phyloP scores from a whole-genome alignment of 768 basidiomycete genomes.

The Lentinus tigrinus region DNA sequence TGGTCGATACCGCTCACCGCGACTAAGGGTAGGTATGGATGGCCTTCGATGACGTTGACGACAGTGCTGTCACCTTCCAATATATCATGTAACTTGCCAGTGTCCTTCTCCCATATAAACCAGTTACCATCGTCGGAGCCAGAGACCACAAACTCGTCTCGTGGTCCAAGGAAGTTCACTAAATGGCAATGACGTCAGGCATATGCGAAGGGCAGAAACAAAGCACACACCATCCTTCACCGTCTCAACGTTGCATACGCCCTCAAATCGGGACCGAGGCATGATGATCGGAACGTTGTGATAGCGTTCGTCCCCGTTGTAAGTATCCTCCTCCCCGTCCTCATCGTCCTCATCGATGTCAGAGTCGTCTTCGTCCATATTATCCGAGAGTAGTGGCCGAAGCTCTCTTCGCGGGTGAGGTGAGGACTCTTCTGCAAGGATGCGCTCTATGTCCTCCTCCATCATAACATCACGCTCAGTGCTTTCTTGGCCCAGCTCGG shows the following conservation, averaged over 20 bases:
- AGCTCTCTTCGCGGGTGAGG: not conserved
- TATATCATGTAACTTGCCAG: conserved; percentile 65
- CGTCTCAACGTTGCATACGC: conserved; percentile 78
- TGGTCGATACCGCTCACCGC: conserved; percentile 86
- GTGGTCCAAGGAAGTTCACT: conserved; percentile 85
- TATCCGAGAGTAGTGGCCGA: not conserved
- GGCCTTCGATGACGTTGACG: conserved; percentile 86
- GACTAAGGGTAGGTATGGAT: conserved; percentile 75
- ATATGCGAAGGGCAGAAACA: not conserved
- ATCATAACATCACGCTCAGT: conserved; percentile 27
- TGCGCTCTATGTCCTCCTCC: conserved; percentile 26
- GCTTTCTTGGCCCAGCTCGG: not conserved
- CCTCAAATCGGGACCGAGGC: conserved; percentile 63
- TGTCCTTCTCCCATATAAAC: conserved; percentile 81
- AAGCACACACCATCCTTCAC: conserved; percentile 75
- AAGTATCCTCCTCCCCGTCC: conserved; percentile 33
- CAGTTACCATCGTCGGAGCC: conserved; percentile 88
- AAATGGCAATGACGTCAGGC: not conserved
- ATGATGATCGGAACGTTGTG: conserved; percentile 51
- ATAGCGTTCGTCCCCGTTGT: conserved; percentile 26
- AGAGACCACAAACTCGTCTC: conserved; percentile 75
- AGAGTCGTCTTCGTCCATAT: not conserved
- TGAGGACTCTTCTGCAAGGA: conserved; percentile 18
- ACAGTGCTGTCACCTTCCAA: conserved; percentile 81
- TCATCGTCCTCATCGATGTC: conserved; percentile 10